A percentile compares a stretch with the other conserved stretches of the same genome.
Evolutionary conservation across 2,329 filamentous ascomycete species (phyloP).

Genomic region (Venturia asperata): DNA sequence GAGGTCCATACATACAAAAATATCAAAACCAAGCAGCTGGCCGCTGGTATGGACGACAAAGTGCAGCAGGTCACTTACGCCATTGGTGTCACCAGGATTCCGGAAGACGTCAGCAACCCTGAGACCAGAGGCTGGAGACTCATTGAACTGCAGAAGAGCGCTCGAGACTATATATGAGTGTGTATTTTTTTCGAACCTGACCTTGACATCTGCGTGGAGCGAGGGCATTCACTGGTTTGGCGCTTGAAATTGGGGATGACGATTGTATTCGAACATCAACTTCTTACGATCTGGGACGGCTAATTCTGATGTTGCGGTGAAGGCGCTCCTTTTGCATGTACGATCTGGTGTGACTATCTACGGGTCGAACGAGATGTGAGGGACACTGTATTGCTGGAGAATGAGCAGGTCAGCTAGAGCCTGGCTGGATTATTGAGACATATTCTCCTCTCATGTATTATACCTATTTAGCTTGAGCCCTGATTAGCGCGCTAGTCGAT

Average conservation of each 20-base stretch:
- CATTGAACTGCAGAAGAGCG: conserved; percentile 98
- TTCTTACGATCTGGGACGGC: neutral
- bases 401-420: neutral
- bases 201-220: neutral
- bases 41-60: conserved; percentile 97
- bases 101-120: conserved; percentile 93
- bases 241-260: conserved; percentile 1
- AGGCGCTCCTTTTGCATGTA: conserved; percentile 5
- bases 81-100: conserved; percentile 86
- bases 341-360: neutral
- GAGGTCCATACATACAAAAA: conserved; percentile 97
- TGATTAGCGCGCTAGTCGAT: too few species aligned
- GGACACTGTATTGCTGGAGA: neutral
- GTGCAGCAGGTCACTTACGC: conserved; percentile 98
- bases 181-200: neutral
- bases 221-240: neutral
- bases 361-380: neutral
- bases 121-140: conserved; percentile 95
- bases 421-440: neutral
- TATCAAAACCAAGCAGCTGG: conserved; percentile 78
- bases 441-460: conserved; percentile 14
- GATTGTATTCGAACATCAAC: neutral
- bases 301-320: neutral
- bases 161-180: conserved; percentile 72
- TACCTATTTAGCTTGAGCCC: neutral